Percentiles rank a stretch among this genome's conserved stretches.
Evolutionary conservation across 345 rosid genomes (phyloP).

Genomic region (Gossypium stocksii): DNA sequence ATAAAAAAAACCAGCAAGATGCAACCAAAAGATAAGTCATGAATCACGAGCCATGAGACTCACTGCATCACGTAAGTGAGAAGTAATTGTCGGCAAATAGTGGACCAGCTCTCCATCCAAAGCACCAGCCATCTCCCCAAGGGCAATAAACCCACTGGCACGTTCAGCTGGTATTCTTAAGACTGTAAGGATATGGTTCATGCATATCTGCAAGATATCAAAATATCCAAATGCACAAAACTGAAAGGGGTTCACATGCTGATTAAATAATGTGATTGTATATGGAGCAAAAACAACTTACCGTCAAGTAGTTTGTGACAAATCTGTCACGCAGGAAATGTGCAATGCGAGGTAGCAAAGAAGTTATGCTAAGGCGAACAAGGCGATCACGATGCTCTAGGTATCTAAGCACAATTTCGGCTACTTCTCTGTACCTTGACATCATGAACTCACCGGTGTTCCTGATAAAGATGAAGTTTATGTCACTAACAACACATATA

Average conservation of each 20-base stretch:
- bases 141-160: constrained; percentile 94
- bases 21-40: constrained; percentile 19
- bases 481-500: neutral
- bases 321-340: constrained; percentile 97
- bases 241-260: neutral
- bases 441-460: constrained; percentile 99
- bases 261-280: constrained; percentile 4
- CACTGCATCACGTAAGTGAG: constrained; percentile 94
- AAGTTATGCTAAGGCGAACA: constrained; percentile 98
- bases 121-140: constrained; percentile 99
- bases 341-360: constrained; percentile 97
- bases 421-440: constrained; percentile 99
- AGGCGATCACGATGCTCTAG: constrained; percentile 90
- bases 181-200: constrained; percentile 88
- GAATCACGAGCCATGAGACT: constrained; percentile 27
- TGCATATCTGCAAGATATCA: constrained; percentile 71
- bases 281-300: constrained; percentile 30
- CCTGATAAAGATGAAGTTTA: constrained; percentile 43
- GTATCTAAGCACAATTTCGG: constrained; percentile 93
- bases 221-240: neutral
- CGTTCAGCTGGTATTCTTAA: constrained; percentile 81
- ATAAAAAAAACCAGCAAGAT: constrained; percentile 14
- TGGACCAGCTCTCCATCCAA: constrained; percentile 86
- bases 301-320: constrained; percentile 87
- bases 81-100: constrained; percentile 91